Base-by-base conservation (phyloP, 2,329 filamentous ascomycete genomes). In the Zymoseptoria pseudotritici region DNA sequence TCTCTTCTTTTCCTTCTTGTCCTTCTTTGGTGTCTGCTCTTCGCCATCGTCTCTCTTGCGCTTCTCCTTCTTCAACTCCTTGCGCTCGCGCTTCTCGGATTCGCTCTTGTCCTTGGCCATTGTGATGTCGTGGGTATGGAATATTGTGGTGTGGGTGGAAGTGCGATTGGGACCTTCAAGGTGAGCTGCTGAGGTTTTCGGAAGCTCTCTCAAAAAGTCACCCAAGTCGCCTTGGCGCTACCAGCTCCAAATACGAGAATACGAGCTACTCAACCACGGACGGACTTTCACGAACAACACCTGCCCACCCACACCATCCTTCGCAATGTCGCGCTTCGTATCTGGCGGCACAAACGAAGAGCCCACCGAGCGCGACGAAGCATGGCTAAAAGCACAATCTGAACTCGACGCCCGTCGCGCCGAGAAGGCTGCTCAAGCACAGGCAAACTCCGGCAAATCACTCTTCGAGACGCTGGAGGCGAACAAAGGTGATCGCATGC, bases 401-500 rank as follows among this genome's bases (percentile, higher is more conserved):
- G 82, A 88, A 63, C 79, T 91, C 19, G 86, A 88, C 19, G 81
- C 80, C 10, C 60, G 54, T 26, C 60, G 60, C 4, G 55, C 85
- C 63, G 76, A 77, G 60, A 81, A 84, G 61, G 80, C 82, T 29
- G 81, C 83, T 58, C 75, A 80, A 61, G 76, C 79, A 59, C 73
- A 76, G 58, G 72, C 77, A 58, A 74, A 78, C 19, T 78, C 76
- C 36, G 83, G 87, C 66, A 86, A 82, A 74, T 86, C 81, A 56
- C 78, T 94, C 26, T 94, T 82, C 71, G 90, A 92, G 51, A 81
- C 89, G 2, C 74, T 94, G 56, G 87, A 93, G 75, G 89, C 87
- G 51, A 94, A 94, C 74, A 93, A 92, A 83, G 87, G 86, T 88
- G 73, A n/a, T n/a, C n/a, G n/a, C n/a, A n/a, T n/a, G n/a, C n/a